phyloP scores from a whole-genome alignment of 2,329 filamentous ascomycete species.

The Talaromyces amestolkiae region DNA sequence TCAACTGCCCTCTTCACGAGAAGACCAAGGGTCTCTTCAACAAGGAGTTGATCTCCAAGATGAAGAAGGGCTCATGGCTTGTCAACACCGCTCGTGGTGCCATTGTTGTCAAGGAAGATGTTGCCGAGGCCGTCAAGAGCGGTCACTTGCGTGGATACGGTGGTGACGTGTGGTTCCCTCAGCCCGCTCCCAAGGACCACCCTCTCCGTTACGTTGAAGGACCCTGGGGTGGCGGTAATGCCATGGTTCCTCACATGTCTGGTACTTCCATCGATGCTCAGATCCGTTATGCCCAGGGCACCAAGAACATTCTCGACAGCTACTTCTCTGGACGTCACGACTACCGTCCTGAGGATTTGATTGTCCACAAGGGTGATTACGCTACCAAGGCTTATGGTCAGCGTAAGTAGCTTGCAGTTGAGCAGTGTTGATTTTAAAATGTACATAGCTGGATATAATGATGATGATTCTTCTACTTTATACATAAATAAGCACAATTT shows the following conservation, averaged over 20 bases:
- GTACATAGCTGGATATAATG: background rate
- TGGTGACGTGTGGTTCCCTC: slow-evolving; percentile 78
- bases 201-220: slow-evolving; percentile 88
- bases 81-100: slow-evolving; percentile 98
- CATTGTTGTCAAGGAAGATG: slow-evolving; percentile 99
- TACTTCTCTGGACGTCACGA: slow-evolving; percentile 86
- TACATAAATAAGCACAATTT: background rate
- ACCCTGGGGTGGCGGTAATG: slow-evolving; percentile 94
- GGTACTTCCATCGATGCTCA: slow-evolving; percentile 98
- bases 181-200: slow-evolving; percentile 93
- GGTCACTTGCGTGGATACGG: slow-evolving; percentile 65
- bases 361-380: slow-evolving; percentile 86
- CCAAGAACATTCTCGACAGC: slow-evolving; percentile 84
- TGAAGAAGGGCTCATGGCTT: slow-evolving; percentile 98
- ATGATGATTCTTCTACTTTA: background rate
- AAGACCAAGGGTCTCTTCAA: slow-evolving; percentile 96
- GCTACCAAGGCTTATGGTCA: slow-evolving; percentile 92
- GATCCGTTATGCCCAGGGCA: slow-evolving; percentile 82
- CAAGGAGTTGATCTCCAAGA: slow-evolving; percentile 97
- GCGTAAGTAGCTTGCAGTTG: slow-evolving; percentile 41
- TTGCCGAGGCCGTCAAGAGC: slow-evolving; percentile 85
- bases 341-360: slow-evolving; percentile 87
- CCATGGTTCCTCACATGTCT: slow-evolving; percentile 98
- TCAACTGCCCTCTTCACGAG: slow-evolving; percentile 99
- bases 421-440: background rate